These are phyloP conservation scores for Penicillium sp. DNA, from an alignment of 2,329 filamentous ascomycete genomes.

Conservation along the genomic window DNA sequence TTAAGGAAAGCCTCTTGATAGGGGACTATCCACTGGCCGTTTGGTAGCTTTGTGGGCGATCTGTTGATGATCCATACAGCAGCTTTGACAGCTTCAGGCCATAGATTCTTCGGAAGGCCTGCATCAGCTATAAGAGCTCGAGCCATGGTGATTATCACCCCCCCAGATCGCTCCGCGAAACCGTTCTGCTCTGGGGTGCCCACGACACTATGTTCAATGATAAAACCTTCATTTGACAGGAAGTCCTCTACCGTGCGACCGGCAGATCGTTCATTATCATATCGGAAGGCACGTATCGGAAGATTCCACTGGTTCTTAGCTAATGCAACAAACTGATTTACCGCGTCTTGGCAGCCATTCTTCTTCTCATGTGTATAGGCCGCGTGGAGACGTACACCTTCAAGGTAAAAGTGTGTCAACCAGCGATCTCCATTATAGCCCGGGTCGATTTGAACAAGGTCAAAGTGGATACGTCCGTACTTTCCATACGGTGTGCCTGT, in stretches of 20 bases:
- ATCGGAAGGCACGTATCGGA: not conserved
- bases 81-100: not conserved
- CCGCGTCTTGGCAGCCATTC: not conserved
- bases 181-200: not conserved
- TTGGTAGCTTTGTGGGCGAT: not conserved
- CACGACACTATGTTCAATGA: not conserved
- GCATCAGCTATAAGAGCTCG: not conserved
- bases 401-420: not conserved
- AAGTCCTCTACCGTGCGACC: not conserved
- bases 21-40: not conserved
- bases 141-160: slow-evolving; percentile 1
- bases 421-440: not conserved
- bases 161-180: slow-evolving; percentile 2
- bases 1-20: not conserved
- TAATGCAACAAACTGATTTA: not conserved
- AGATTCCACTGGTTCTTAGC: not conserved
- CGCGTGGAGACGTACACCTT: not conserved
- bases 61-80: slow-evolving; percentile 1
- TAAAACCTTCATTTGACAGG: not conserved
- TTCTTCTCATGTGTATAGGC: not conserved
- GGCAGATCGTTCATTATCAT: not conserved
- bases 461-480: not conserved
- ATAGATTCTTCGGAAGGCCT: not conserved
- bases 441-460: not conserved
- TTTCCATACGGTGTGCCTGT: not conserved